These are phyloP conservation scores for Ophiostoma australiae DNA, from an alignment of 2,329 filamentous ascomycete genomes.

Conservation along the genomic window DNA sequence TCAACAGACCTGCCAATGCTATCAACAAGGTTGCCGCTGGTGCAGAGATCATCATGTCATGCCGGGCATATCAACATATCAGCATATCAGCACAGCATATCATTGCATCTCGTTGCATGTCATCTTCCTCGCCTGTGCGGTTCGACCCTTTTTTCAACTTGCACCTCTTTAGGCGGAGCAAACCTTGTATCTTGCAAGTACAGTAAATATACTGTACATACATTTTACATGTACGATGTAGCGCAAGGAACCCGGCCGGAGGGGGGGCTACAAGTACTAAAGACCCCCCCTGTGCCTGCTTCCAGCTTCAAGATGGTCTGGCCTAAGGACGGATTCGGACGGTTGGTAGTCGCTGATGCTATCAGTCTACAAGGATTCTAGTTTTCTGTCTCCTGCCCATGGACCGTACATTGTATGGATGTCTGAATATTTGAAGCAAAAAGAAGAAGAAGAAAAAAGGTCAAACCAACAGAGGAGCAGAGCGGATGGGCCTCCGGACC, in stretches of 20 bases:
- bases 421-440: no score
- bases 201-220: not conserved
- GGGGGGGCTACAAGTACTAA: conserved; percentile 5
- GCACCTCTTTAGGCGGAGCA: not conserved
- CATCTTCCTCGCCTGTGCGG: not conserved
- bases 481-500: not conserved
- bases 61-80: not conserved
- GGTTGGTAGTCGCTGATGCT: not conserved
- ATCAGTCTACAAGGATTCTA: not conserved
- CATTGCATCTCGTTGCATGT: not conserved
- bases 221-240: not conserved
- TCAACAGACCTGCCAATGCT: not conserved
- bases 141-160: conserved; percentile 12
- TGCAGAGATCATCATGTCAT: conserved; percentile 12
- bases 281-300: conserved; percentile 3
- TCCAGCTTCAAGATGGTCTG: conserved; percentile 8
- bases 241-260: conserved; percentile 11
- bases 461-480: not conserved
- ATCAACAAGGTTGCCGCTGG: not conserved
- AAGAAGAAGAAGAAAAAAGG: not conserved
- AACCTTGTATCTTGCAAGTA: not conserved
- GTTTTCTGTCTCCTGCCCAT: not conserved
- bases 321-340: not conserved
- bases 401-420: not conserved
- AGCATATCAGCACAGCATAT: not conserved